These are phyloP conservation scores for Furcasterigmium furcatum DNA, from an alignment of 2,329 filamentous ascomycete genomes.

Conservation along the genomic window DNA sequence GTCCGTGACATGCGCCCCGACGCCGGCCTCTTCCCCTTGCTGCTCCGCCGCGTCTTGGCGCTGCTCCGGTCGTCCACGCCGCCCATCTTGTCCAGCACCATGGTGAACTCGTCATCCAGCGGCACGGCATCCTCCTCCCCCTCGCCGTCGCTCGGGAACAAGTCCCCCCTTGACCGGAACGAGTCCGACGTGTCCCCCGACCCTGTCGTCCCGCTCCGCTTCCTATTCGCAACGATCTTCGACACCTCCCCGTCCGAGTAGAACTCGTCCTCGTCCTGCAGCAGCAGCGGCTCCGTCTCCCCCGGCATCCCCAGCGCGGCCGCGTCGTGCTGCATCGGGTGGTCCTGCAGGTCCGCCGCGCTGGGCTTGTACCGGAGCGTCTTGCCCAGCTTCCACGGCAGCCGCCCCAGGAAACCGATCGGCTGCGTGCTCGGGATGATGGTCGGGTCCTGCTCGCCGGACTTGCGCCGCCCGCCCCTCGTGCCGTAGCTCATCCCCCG, in stretches of 20 bases:
- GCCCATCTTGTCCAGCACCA: slow-evolving; percentile 72
- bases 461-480: slow-evolving; percentile 44
- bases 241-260: slow-evolving; percentile 20
- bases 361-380: slow-evolving; percentile 86
- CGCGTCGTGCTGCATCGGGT: slow-evolving; percentile 57
- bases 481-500: slow-evolving; percentile 89
- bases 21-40: slow-evolving; percentile 54
- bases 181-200: slow-evolving; percentile 84
- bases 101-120: slow-evolving; percentile 86
- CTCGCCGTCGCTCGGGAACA: slow-evolving; percentile 82
- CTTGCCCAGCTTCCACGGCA: slow-evolving; percentile 83
- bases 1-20: slow-evolving; percentile 42
- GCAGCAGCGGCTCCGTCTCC: slow-evolving; percentile 70
- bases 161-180: slow-evolving; percentile 79
- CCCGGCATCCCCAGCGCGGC: slow-evolving; percentile 28
- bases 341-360: slow-evolving; percentile 84
- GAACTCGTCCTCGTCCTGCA: slow-evolving; percentile 13
- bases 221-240: slow-evolving; percentile 39
- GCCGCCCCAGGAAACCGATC: slow-evolving; percentile 76
- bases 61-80: slow-evolving; percentile 65
- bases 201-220: slow-evolving; percentile 74
- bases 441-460: slow-evolving; percentile 67
- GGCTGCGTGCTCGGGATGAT: slow-evolving; percentile 87
- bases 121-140: slow-evolving; percentile 93
- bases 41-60: slow-evolving; percentile 45